These are phyloP conservation scores for Pseudocercospora ulei DNA, from an alignment of 2,329 filamentous ascomycete genomes.

Conservation along the genomic window DNA sequence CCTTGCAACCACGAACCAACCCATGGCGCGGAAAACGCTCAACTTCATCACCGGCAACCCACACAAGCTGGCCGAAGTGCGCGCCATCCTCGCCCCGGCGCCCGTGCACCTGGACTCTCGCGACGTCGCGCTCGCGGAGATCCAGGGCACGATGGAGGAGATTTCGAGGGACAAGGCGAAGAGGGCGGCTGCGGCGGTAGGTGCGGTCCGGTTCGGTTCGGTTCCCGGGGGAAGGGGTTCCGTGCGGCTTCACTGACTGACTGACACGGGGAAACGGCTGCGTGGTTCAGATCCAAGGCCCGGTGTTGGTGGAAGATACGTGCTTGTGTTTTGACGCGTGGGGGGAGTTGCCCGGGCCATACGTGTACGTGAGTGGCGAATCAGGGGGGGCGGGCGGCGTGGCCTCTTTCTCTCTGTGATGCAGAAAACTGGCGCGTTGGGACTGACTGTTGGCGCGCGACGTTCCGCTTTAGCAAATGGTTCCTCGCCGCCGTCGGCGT, in stretches of 20 bases:
- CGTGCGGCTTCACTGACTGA: neutral
- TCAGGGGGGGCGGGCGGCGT: no score
- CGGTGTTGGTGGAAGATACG: conserved; percentile 92
- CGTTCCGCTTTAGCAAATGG: conserved; percentile 96
- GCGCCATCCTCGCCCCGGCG: conserved; percentile 67
- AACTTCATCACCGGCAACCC: conserved; percentile 96
- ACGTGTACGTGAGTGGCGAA: conserved; percentile 78
- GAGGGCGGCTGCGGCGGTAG: conserved; percentile 66
- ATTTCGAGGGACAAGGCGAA: conserved; percentile 81
- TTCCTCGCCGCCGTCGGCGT: conserved; percentile 79
- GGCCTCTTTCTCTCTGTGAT: no score
- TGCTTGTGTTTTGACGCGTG: conserved; percentile 87
- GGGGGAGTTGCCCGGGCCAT: conserved; percentile 83
- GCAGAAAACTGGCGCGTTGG: no score
- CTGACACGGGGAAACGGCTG: neutral
- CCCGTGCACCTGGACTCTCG: conserved; percentile 62
- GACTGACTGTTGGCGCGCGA: no score
- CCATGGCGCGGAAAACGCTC: conserved; percentile 44
- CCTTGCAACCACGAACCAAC: conserved; percentile 4
- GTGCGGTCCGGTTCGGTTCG: no score
- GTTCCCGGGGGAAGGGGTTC: no score
- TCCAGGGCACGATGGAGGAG: conserved; percentile 87
- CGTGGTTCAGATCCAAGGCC: conserved; percentile 57
- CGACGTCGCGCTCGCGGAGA: conserved; percentile 70
- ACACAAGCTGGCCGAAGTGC: conserved; percentile 85